Evolutionary conservation across 345 rosid species (phyloP).

Genomic region (Brassica rapa): DNA sequence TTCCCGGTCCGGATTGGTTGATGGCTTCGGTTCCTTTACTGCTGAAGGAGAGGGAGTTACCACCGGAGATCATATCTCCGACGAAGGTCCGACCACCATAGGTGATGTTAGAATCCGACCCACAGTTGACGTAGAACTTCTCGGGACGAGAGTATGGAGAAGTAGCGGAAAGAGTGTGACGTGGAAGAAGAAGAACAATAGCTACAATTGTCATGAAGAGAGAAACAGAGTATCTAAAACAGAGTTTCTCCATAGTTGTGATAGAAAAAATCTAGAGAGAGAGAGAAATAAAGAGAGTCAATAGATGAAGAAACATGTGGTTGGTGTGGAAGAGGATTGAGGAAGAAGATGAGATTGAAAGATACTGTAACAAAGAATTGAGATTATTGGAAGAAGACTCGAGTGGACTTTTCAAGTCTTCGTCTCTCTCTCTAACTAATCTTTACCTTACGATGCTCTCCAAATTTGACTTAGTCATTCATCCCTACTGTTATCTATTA

Average conservation of each 20-base stretch:
- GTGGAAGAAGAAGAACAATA: constrained; percentile 34
- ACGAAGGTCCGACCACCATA: constrained; percentile 20
- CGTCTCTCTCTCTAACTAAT: not conserved
- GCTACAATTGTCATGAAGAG: not conserved
- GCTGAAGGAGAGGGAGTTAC: constrained; percentile 27
- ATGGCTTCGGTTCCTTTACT: not conserved
- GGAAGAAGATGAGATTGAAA: not conserved
- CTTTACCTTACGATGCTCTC: not conserved
- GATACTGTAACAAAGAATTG: not conserved
- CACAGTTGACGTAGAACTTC: constrained; percentile 58
- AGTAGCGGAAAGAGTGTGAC: constrained; percentile 11
- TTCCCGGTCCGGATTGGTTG: not conserved
- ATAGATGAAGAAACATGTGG: not conserved
- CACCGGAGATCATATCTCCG: constrained; percentile 41
- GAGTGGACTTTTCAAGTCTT: constrained; percentile 17
- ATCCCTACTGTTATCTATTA: not conserved
- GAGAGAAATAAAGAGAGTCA: not conserved
- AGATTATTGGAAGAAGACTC: constrained; percentile 1
- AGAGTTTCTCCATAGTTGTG: constrained; percentile 25
- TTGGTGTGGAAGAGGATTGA: not conserved
- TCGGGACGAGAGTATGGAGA: constrained; percentile 39
- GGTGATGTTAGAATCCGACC: constrained; percentile 34
- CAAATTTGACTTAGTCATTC: not conserved
- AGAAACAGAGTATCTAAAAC: constrained; percentile 7
- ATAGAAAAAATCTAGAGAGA: not conserved